These are phyloP conservation scores for Elsinoe perseae DNA, from an alignment of 2,329 filamentous ascomycete genomes.

Conservation along the genomic window DNA sequence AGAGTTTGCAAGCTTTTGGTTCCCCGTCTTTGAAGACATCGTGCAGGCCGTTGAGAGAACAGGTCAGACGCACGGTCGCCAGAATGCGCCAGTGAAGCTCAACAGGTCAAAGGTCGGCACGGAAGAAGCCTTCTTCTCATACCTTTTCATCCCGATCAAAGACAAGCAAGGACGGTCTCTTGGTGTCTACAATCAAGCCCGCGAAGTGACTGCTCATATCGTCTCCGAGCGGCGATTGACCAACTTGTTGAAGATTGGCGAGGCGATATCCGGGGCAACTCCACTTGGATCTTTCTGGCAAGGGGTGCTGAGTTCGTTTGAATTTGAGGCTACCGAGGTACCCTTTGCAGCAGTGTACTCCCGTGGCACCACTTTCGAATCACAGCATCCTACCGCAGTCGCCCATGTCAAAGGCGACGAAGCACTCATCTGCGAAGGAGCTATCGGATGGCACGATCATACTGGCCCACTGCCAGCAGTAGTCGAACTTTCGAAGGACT, in stretches of 20 bases:
- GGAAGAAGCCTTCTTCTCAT: conserved; percentile 10
- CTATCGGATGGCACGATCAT: neutral
- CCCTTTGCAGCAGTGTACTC: conserved; percentile 13
- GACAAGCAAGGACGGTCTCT: neutral
- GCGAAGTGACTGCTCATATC: conserved; percentile 3
- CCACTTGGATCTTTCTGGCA: conserved; percentile 3
- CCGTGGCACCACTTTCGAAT: neutral
- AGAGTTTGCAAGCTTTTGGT: neutral
- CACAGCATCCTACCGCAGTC: neutral
- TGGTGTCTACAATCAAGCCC: neutral
- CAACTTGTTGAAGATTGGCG: conserved; percentile 3
- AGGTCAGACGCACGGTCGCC: neutral
- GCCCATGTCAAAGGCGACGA: neutral
- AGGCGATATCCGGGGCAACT: neutral
- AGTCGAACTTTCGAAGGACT: neutral
- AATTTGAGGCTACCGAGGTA: conserved; percentile 1
- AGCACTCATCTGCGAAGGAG: neutral
- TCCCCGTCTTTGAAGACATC: neutral
- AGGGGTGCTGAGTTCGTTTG: neutral
- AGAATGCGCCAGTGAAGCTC: neutral
- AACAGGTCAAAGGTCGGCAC: neutral
- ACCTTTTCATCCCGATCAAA: conserved; percentile 6
- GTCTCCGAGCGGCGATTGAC: conserved; percentile 10
- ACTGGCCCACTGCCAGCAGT: neutral
- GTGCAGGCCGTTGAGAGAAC: neutral